Evolutionary conservation across 225 moss, liverwort and hornwort species (phyloP).

Genomic region (Polytrichum commune): DNA sequence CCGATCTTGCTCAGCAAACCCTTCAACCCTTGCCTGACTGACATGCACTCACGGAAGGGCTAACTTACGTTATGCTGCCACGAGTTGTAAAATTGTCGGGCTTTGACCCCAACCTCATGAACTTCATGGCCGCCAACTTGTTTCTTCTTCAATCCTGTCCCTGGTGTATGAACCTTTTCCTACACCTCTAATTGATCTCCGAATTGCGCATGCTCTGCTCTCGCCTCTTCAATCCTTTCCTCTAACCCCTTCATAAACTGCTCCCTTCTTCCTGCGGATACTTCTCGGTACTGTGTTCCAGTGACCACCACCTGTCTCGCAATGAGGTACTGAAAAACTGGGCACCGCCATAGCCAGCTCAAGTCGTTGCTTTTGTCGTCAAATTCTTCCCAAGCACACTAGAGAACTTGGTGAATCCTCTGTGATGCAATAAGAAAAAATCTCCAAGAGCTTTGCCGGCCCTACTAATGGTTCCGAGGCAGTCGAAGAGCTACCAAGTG

Average conservation of each 20-base stretch:
- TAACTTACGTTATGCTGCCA: conserved; percentile 60
- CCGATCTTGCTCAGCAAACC: not conserved
- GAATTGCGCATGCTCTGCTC: not conserved
- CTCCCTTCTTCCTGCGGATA: not conserved
- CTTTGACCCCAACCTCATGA: conserved; percentile 84
- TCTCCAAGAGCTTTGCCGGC: too few species aligned
- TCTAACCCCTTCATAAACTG: not conserved
- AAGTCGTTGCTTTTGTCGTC: not conserved
- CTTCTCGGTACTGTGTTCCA: not conserved
- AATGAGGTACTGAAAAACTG: not conserved
- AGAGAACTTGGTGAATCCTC: too few species aligned
- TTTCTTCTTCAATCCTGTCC: conserved; percentile 5
- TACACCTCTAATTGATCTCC: not conserved
- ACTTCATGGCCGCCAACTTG: conserved; percentile 52
- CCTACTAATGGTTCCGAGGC: too few species aligned
- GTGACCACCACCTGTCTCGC: not conserved
- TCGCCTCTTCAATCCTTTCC: not conserved
- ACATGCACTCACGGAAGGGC: not conserved
- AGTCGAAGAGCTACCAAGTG: too few species aligned
- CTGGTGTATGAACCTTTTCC: not conserved
- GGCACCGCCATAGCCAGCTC: not conserved
- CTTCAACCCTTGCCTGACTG: not conserved
- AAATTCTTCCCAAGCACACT: too few species aligned
- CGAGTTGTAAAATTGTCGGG: conserved; percentile 63
- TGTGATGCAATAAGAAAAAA: too few species aligned